Evolutionary conservation across 441 rosid genomes (phyloP), one percentile per base, ranked within the genome.

Genomic region (Gossypium schwendimanii): DNA sequence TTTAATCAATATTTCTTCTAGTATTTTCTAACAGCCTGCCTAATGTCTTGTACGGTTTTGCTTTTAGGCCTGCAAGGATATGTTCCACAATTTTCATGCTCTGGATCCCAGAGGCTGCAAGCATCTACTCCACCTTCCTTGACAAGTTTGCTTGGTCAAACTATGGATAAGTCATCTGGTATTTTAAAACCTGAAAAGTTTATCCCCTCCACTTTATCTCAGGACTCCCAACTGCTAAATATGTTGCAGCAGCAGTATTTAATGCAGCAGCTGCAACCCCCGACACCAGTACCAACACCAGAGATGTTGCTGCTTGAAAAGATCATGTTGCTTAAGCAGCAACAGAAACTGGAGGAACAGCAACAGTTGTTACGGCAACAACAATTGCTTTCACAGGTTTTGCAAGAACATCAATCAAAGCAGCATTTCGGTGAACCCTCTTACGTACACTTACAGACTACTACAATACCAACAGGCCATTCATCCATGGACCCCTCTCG

Each of bases 311-410:
- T 88, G 59, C 70, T 94, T 69, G 96, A 95, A 79, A 90, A 89
- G 72, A 79, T 90, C 69, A 72, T 93, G 63, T 80, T 90, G 76
- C 86, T 95, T 75, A 87, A 88, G 81, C 96, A 93, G 80, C 97
- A 91, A 80, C 89, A 87, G 73, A 82, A 82, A 70, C 93, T 89
- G 77, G 92, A 94, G 82, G 89, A 89, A 84, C 94, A 94, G 75
- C 94, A 94, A 74, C 93, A 89, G 82, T 78, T 92, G 76, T 76
- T 94, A 84, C 83, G 84, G 62, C 98, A 92, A 81, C 95, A 88
- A 50, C 97, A 89, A 76, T 80, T 93, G 71, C 87, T 88, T 71
- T 88, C 97, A 45, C 96, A 89, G 84, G 94, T 83, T 82, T 79
- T 90, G 55, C 80, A 87, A 55, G 96, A 90, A 77, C 97, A 86